Evolutionary conservation across 2,329 filamentous ascomycete genomes (phyloP), one percentile per base, ranked within the genome.

Genomic region (Ceratocystis variospora): DNA sequence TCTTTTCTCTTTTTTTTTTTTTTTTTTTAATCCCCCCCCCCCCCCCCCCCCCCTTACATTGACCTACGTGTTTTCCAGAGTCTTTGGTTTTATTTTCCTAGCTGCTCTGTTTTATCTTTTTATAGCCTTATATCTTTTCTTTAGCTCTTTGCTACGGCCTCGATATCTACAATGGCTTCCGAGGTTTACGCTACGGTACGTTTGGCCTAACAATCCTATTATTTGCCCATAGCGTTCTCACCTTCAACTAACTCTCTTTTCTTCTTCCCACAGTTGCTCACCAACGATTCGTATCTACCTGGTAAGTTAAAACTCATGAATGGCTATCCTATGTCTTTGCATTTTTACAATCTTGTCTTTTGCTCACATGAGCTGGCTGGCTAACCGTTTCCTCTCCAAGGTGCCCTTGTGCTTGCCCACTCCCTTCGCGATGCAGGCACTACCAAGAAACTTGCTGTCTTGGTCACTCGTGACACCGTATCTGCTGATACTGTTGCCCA

Each of bases 251-350:
- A 50, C 61, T 25, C 50, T 46, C 33, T 19, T 48, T 48, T 5
- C 53, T 48, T 53, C 19, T 12, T 15, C 12, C 37, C 12, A 2
- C 22, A 66, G 63, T 62, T 99, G 75, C 84, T 97, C 66, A 80
- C 96, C 78, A 96, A 85, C 78, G 92, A 99, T 78, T 83, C 83
- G 69, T 99, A 99, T 76, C 84, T 99, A 63, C 93, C 94, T 75
- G 92, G 92, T 95, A 80, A 72, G 77, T 65, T 28, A 25, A 31
- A 44, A 44, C 70, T 71, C 2, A 61, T 70, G 3, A 8, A 33
- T 55, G 48, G 59, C 48, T 37, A 31, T 41, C 3, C 37, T 41
- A 15, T 12, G 31, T 33, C 17, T 25, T 41, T 19, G 5, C n/a
- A 6, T 12, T 8, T 12, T n/a, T 41, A n/a, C 12, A 15, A 12